Conservation (phyloP, 345 rosid species). For the Salix purpurea region DNA sequence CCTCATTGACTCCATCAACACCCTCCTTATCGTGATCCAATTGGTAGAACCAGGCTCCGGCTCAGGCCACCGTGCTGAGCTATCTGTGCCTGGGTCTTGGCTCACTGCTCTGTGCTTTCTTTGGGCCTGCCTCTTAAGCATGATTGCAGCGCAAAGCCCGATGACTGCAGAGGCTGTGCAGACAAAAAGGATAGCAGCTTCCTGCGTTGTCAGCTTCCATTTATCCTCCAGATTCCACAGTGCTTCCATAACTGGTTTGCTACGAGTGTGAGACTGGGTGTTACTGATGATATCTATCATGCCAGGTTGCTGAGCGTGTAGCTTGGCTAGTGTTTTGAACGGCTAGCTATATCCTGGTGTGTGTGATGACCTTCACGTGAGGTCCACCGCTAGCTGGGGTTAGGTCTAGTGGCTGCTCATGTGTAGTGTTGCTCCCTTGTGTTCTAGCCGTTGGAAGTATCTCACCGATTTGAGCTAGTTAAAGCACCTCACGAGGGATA, state of each 20-base stretch:
- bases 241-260: slow-evolving; percentile 48
- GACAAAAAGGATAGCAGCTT: slow-evolving; percentile 44
- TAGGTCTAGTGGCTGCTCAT: neutral
- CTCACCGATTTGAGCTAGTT: slow-evolving; percentile 20
- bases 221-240: slow-evolving; percentile 62
- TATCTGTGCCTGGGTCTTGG: neutral
- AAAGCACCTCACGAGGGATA: slow-evolving; percentile 27
- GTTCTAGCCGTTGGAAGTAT: slow-evolving; percentile 20
- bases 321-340: neutral
- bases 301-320: neutral
- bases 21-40: slow-evolving; percentile 44
- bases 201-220: slow-evolving; percentile 53
- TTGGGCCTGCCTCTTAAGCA: slow-evolving; percentile 35
- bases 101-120: slow-evolving; percentile 21
- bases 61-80: neutral
- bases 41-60: neutral
- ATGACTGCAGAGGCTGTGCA: slow-evolving; percentile 40
- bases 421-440: neutral
- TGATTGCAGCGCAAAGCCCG: slow-evolving; percentile 41
- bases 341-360: neutral
- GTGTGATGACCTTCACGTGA: slow-evolving; percentile 46
- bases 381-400: slow-evolving; percentile 37
- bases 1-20: slow-evolving; percentile 51
- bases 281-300: neutral
- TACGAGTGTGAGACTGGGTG: neutral